A percentile compares a stretch with the other conserved stretches of the same genome.
Evolutionary conservation across 2,329 filamentous ascomycete genomes (phyloP).

Genomic region (Beauveria rudraprayagi): DNA sequence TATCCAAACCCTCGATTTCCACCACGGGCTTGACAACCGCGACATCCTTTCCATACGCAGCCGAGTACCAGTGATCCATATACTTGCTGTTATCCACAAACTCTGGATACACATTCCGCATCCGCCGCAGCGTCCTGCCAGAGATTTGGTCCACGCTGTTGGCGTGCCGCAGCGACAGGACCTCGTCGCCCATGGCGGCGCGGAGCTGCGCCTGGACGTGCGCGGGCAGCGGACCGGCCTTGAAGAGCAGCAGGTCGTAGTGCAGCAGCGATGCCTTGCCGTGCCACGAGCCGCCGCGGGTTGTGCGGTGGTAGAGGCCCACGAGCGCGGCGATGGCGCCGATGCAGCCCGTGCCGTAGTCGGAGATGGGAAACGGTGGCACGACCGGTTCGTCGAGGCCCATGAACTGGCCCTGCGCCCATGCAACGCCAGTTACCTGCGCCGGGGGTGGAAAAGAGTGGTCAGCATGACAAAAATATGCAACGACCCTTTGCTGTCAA

Average conservation of each 20-base stretch:
- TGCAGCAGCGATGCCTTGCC: slow-evolving; percentile 58
- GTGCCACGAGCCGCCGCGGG: slow-evolving; percentile 56
- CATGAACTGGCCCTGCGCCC: slow-evolving; percentile 56
- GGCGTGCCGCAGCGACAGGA: slow-evolving; percentile 49
- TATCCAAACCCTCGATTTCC: slow-evolving; percentile 33
- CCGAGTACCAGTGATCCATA: slow-evolving; percentile 41
- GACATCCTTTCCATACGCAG: slow-evolving; percentile 32
- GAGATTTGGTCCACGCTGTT: slow-evolving; percentile 61
- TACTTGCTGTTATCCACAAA: slow-evolving; percentile 42
- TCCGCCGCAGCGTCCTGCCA: slow-evolving; percentile 46
- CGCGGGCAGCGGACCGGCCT: slow-evolving; percentile 47
- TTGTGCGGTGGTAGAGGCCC: slow-evolving; percentile 55
- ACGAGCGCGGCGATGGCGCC: slow-evolving; percentile 59
- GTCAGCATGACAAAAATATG: slow-evolving; percentile 14
- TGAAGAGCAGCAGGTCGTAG: slow-evolving; percentile 59
- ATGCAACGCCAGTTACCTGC: slow-evolving; percentile 46
- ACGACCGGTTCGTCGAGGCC: slow-evolving; percentile 55
- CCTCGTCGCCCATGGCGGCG: slow-evolving; percentile 39
- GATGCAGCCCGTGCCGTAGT: slow-evolving; percentile 66
- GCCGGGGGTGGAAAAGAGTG: neutral
- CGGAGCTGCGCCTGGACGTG: slow-evolving; percentile 45
- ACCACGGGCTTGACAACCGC: slow-evolving; percentile 37
- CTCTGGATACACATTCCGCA: slow-evolving; percentile 44
- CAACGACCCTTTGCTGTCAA: neutral
- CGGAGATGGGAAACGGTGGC: slow-evolving; percentile 55